Conservation (phyloP, 2,329 filamentous ascomycete species). For the Ascosphaera apis region DNA sequence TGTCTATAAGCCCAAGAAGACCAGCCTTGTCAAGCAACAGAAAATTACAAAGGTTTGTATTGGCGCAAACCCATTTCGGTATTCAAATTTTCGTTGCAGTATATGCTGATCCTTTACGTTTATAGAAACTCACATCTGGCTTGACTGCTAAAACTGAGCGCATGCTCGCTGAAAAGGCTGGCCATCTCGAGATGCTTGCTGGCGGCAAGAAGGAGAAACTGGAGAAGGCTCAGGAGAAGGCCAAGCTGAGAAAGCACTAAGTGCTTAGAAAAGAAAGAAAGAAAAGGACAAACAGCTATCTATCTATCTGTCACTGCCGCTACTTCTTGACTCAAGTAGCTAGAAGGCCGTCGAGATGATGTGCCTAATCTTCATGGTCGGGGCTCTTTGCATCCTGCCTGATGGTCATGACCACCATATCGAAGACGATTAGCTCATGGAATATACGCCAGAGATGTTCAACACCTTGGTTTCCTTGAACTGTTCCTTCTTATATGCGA, state of each 20-base stretch:
- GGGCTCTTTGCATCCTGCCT: too few species aligned
- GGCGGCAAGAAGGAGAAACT: constrained; percentile 39
- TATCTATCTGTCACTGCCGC: too few species aligned
- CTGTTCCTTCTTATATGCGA: too few species aligned
- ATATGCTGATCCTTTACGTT: background rate
- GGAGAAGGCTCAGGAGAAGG: constrained; percentile 15
- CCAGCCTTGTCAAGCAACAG: constrained; percentile 33
- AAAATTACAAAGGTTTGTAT: constrained; percentile 37
- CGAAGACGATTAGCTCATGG: background rate
- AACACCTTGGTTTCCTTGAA: too few species aligned
- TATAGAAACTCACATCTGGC: constrained; percentile 36
- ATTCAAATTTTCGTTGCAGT: background rate
- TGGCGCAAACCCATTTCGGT: background rate
- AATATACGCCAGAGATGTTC: background rate
- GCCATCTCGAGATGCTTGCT: constrained; percentile 44
- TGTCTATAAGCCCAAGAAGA: constrained; percentile 44
- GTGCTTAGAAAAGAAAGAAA: background rate
- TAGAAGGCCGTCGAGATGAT: too few species aligned
- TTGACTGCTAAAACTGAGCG: constrained; percentile 44
- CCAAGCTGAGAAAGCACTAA: background rate
- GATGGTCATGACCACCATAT: background rate
- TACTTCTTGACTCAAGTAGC: too few species aligned
- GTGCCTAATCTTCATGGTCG: too few species aligned
- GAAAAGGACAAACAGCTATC: background rate
- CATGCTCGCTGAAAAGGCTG: constrained; percentile 40